These are phyloP conservation scores for Aspergillus sp. DNA, from an alignment of 2,329 filamentous ascomycete species.

Conservation along the genomic window DNA sequence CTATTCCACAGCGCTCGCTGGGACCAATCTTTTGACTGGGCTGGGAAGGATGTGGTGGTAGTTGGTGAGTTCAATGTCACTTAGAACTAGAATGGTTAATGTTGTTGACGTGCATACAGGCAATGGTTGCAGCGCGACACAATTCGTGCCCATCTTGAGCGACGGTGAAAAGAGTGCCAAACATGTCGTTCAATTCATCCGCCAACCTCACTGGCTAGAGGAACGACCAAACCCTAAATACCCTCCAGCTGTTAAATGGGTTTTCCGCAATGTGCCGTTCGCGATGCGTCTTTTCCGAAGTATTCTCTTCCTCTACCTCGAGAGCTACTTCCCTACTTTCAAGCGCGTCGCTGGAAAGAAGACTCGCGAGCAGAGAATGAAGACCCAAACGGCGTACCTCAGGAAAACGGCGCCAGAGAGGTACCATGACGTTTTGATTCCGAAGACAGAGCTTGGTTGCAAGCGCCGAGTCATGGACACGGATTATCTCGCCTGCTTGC, in stretches of 20 bases:
- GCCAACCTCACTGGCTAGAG: constrained; percentile 52
- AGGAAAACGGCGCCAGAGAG: constrained; percentile 42
- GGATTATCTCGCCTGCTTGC: constrained; percentile 46
- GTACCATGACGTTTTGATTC: constrained; percentile 47
- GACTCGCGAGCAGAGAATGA: constrained; percentile 37
- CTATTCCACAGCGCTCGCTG: constrained; percentile 45
- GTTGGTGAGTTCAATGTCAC: constrained; percentile 28
- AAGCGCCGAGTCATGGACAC: constrained; percentile 51
- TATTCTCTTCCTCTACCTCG: constrained; percentile 45
- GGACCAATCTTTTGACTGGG: constrained; percentile 41
- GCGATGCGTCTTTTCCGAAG: constrained; percentile 48
- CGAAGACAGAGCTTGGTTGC: constrained; percentile 48
- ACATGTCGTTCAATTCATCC: constrained; percentile 49
- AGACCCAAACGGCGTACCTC: constrained; percentile 45
- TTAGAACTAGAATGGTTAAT: not conserved
- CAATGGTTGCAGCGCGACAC: constrained; percentile 51
- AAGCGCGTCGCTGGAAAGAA: constrained; percentile 22
- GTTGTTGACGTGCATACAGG: constrained; percentile 21
- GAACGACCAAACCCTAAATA: constrained; percentile 47
- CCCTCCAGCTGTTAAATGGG: constrained; percentile 39
- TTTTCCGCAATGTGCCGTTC: constrained; percentile 47
- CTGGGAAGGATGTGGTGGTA: constrained; percentile 39
- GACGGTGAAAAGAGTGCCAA: constrained; percentile 35
- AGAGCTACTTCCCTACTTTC: constrained; percentile 46
- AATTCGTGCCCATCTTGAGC: constrained; percentile 49